Evolutionary conservation across 2,329 filamentous ascomycete species (phyloP), one percentile per base, ranked within the genome.

Genomic region (Orbilia brochopaga): DNA sequence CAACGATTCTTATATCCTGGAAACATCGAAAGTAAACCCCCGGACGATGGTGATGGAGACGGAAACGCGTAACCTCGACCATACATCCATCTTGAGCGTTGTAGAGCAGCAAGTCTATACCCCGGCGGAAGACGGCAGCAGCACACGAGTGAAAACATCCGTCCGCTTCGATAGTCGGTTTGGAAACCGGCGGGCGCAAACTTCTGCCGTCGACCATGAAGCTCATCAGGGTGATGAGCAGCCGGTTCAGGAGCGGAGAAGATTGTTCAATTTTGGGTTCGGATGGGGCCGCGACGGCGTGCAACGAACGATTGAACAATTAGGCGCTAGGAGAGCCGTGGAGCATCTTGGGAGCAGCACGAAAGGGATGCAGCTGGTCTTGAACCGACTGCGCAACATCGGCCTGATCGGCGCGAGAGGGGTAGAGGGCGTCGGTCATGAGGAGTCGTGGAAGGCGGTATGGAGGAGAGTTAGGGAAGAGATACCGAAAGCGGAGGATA

Each of bases 21-120:
- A 94, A 81, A 90, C 86, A 30, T 91, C 88, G 75, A 84, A 90
- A 7, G 87, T 94, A 24, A 90, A 93, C 79, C 86, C 92, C 73
- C 87, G 86, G 70, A 86, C 92, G 77, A 90, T 90, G 51, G 91
- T 88, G 86, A 92, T 94, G 89, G 85, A 86, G 78, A 91, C 89
- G 0, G 90, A 93, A 80, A 90, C 87, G 76, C 85, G 86, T 74
- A 94, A 94, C 77, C 83, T 94, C 59, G 91, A 93, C 79, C 93
- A 89, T 80, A 90, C 90, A 3, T 89, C 90, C 69, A 88, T 94
- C 17, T 80, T 94, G 42, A 90, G 87, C 53, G 90, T 94, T 11
- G 83, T 92, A 19, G 90, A 94, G 81, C 83, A 86, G 75, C 90
- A 94, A 78, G 81, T 85, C 64, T 94, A 91, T 79, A 83, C 82